A percentile compares a stretch with the other conserved stretches of the same genome.
Evolutionary conservation across 1,284 basidiomycete genomes (phyloP).

Genomic region (Heterobasidion annosum): DNA sequence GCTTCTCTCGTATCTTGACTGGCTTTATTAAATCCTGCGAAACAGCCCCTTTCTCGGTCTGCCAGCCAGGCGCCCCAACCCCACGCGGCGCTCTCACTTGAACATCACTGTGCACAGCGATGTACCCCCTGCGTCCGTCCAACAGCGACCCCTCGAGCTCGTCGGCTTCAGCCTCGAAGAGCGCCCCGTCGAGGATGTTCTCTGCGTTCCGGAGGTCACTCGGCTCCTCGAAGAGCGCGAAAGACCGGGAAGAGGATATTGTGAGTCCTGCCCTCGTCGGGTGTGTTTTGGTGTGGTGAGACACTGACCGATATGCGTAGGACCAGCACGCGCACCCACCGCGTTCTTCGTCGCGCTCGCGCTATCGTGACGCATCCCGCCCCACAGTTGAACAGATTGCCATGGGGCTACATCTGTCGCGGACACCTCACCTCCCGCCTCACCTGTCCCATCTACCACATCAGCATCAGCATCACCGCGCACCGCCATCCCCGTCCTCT

Average conservation of each 20-base stretch:
- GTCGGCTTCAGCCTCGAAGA: background rate
- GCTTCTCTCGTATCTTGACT: too few relatives aligned
- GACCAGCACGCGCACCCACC: background rate
- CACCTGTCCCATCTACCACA: constrained; percentile 8
- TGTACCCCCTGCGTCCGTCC: background rate
- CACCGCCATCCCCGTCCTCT: constrained; percentile 12
- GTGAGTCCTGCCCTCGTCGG: background rate
- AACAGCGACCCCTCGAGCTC: background rate
- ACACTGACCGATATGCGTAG: background rate
- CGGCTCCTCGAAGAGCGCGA: constrained; percentile 3
- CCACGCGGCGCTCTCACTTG: background rate
- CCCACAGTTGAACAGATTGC: constrained; percentile 67
- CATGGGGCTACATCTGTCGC: constrained; percentile 67
- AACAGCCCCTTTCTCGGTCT: too few relatives aligned
- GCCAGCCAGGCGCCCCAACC: background rate
- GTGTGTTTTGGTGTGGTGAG: background rate
- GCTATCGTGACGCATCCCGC: background rate
- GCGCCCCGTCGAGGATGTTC: constrained; percentile 5
- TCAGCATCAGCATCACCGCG: constrained; percentile 2
- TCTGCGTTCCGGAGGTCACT: constrained; percentile 7
- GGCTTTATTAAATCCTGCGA: too few relatives aligned
- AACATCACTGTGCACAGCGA: background rate
- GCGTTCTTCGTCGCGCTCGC: constrained; percentile 1
- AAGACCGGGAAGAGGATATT: background rate
- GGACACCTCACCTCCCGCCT: constrained; percentile 51